Base-by-base conservation (phyloP, 192 early-diverging fungal species). In the Coemansia interrupta region DNA sequence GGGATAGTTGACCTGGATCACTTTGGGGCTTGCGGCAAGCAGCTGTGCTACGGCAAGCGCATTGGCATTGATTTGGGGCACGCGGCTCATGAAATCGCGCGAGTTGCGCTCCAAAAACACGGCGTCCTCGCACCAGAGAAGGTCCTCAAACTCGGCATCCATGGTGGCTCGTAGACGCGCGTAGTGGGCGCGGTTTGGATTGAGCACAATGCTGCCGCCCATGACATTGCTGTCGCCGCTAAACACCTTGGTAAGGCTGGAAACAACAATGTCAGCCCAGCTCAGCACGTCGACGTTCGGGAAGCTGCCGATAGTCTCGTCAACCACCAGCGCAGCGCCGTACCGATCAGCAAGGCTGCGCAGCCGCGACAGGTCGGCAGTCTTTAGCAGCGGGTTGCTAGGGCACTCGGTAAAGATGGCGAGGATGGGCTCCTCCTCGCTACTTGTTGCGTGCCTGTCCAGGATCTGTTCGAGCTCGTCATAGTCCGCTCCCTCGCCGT, bases 211-310 rank as follows among this genome's bases (percentile, higher is more conserved):
- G 88, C 93, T 92, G 50, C 96, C 96, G 54, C 90, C 96, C 94
- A 97, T 98, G 15, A 96, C 94, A 72, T 98, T 96, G 70, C 88
- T 87, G 73, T 96, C 96, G 38, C 95, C 95, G 68, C 85, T 88
- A 64, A 98, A 98, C 47, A 96, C 84, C 79, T 98, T 98, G 12
- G 96, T 95, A 54, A 98, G 72, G 46, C 90, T 93, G 14, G 91
- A 90, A 14, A 95, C 94, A 2, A 94, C 84, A 10, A 95, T 78
- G 66, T 98, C 93, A 2, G 90, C 89, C 80, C 82, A 89, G 56
- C 82, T 68, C 11, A 94, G 76, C 19, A 87, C 89, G 22, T 73
- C 66, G 28, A 96, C 87, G 59, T 98, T 98, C 30, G 88, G 83
- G 82, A 96, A 93, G 80, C 91, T 94, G 29, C 93, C 95, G 46